phyloP scores from a whole-genome alignment of 2,329 filamentous ascomycete species.

The Fusarium beomiforme region DNA sequence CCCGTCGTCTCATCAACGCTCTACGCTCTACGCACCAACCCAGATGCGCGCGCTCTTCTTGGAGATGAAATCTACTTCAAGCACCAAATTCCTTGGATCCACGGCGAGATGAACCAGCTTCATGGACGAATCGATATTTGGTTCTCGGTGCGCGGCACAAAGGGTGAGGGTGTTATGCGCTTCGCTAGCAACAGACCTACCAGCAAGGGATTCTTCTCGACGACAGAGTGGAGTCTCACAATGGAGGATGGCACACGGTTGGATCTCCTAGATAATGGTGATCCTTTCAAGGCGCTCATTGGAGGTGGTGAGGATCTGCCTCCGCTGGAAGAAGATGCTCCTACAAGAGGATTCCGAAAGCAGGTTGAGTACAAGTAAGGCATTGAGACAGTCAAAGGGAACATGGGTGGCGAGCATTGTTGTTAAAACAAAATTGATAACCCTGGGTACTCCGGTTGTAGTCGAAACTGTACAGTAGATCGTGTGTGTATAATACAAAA shows the following conservation, averaged over 20 bases:
- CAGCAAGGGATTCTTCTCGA: slow-evolving; percentile 77
- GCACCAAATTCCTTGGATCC: slow-evolving; percentile 83
- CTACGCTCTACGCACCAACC: slow-evolving; percentile 88
- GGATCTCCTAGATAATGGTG: slow-evolving; percentile 76
- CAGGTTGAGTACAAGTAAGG: slow-evolving; percentile 48
- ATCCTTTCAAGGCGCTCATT: slow-evolving; percentile 72
- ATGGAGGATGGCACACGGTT: slow-evolving; percentile 69
- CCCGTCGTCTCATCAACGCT: slow-evolving; percentile 88
- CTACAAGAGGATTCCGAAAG: slow-evolving; percentile 63
- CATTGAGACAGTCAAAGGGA: neutral
- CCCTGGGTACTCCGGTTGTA: slow-evolving; percentile 40
- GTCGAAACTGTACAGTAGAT: slow-evolving; percentile 46
- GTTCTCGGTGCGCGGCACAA: slow-evolving; percentile 87
- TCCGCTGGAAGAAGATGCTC: slow-evolving; percentile 47
- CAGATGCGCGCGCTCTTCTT: slow-evolving; percentile 77
- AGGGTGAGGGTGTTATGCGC: slow-evolving; percentile 75
- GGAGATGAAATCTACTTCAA: slow-evolving; percentile 90
- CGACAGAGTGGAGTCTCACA: slow-evolving; percentile 88
- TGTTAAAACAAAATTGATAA: slow-evolving; percentile 33
- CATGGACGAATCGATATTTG: slow-evolving; percentile 88
- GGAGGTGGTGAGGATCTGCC: slow-evolving; percentile 56
- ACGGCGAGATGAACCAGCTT: slow-evolving; percentile 90
- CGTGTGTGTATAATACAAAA: slow-evolving; percentile 54
- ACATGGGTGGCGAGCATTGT: neutral
- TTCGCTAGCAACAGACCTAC: slow-evolving; percentile 79